A percentile compares a stretch with the other conserved stretches of the same genome.
These are phyloP conservation scores for Elsinoe necatrix DNA, from an alignment of 2,329 filamentous ascomycete genomes.

Conservation along the genomic window DNA sequence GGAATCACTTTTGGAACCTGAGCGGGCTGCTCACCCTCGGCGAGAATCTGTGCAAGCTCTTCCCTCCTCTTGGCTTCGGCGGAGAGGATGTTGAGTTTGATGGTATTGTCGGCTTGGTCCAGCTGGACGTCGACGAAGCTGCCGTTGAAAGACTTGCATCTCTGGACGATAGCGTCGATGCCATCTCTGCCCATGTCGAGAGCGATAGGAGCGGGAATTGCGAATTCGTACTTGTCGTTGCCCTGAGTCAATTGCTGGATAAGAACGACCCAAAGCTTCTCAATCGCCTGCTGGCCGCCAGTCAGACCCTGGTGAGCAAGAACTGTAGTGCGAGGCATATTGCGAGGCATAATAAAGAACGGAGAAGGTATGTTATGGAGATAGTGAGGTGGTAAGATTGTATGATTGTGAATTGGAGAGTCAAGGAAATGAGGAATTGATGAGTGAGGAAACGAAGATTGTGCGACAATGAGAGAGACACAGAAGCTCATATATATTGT, in stretches of 20 bases:
- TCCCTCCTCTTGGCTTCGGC: slow-evolving; percentile 10
- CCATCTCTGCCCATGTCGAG: slow-evolving; percentile 14
- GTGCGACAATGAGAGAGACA: background rate
- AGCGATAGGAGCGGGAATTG: background rate
- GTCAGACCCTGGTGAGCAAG: background rate
- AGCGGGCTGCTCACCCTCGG: background rate
- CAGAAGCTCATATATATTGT: background rate
- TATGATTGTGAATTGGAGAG: background rate
- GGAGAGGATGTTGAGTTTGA: slow-evolving; percentile 14
- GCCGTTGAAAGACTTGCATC: slow-evolving; percentile 16
- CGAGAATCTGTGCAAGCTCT: background rate
- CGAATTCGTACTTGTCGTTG: background rate
- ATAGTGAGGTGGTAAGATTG: background rate
- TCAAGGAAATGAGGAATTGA: background rate
- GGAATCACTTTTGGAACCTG: slow-evolving; percentile 28
- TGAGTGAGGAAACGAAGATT: background rate
- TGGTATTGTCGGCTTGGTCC: background rate
- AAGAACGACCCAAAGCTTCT: slow-evolving; percentile 10
- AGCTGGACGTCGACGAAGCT: slow-evolving; percentile 12
- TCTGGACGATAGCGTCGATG: slow-evolving; percentile 10
- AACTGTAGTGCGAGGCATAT: background rate
- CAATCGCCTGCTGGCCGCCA: slow-evolving; percentile 10
- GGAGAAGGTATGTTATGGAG: too few relatives aligned
- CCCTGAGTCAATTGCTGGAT: slow-evolving; percentile 10
- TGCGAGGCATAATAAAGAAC: too few relatives aligned